Conservation (phyloP, 2,329 filamentous ascomycete genomes). For the Trichoderma harzianum region DNA sequence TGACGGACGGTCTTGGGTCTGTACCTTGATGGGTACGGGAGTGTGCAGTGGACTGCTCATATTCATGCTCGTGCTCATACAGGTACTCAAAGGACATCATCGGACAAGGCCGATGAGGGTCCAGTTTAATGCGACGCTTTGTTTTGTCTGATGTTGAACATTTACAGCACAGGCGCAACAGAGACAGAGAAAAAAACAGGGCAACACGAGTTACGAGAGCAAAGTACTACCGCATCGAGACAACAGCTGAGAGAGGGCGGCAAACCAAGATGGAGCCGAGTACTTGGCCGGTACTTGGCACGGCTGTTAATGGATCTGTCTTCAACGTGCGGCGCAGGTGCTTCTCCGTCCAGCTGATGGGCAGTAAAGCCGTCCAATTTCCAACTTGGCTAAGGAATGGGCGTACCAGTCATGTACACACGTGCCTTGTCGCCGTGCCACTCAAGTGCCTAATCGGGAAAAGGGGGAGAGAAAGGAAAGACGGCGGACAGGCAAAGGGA, state of each 20-base stretch:
- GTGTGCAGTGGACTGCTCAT: background rate
- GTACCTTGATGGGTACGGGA: background rate
- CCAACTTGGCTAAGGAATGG: background rate
- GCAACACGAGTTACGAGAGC: background rate
- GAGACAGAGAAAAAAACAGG: background rate
- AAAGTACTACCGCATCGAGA: background rate
- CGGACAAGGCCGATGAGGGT: slow-evolving; percentile 9
- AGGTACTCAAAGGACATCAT: background rate
- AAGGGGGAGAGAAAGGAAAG: background rate
- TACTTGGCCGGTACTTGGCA: background rate
- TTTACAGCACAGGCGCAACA: background rate
- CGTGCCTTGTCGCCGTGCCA: background rate
- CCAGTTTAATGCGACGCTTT: slow-evolving; percentile 4
- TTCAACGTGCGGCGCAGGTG: background rate
- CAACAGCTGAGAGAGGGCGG: background rate
- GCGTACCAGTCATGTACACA: background rate
- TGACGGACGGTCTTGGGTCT: background rate
- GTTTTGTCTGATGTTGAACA: background rate
- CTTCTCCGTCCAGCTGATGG: background rate
- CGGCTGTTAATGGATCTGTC: background rate
- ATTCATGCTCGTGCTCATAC: background rate
- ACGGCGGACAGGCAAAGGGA: background rate
- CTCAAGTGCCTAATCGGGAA: slow-evolving; percentile 10
- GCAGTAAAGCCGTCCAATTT: background rate
- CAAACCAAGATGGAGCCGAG: background rate